A percentile compares a stretch with the other conserved stretches of the same genome.
Evolutionary conservation across 768 basidiomycete genomes (phyloP).

Genomic region (Leccinum barrowsii): DNA sequence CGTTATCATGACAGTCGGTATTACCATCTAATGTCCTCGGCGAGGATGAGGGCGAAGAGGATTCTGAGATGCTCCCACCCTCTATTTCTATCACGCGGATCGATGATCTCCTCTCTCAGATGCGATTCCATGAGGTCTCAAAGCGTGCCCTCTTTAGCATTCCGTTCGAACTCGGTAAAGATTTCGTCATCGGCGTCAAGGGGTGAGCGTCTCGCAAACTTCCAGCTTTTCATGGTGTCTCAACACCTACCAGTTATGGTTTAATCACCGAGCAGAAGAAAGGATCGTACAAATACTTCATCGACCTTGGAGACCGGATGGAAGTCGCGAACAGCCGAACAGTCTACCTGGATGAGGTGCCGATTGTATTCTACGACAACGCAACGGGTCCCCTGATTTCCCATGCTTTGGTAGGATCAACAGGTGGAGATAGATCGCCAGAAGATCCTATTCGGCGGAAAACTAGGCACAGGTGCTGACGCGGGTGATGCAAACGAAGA

Average conservation of each 20-base stretch:
- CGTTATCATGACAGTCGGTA: slow-evolving; percentile 45
- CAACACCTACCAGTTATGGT: slow-evolving; percentile 60
- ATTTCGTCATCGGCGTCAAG: slow-evolving; percentile 75
- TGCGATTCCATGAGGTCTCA: slow-evolving; percentile 77
- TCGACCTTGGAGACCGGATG: slow-evolving; percentile 72
- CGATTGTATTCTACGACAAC: not conserved
- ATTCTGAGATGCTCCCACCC: slow-evolving; percentile 54
- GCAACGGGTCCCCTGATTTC: slow-evolving; percentile 1
- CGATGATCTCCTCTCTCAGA: slow-evolving; percentile 73
- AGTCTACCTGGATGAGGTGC: slow-evolving; percentile 69
- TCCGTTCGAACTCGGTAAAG: slow-evolving; percentile 74
- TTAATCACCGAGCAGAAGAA: slow-evolving; percentile 87
- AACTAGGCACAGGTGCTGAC: slow-evolving; percentile 37
- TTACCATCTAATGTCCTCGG: slow-evolving; percentile 49
- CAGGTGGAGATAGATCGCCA: slow-evolving; percentile 27
- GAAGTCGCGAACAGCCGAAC: slow-evolving; percentile 72
- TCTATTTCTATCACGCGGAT: slow-evolving; percentile 76
- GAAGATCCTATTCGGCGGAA: slow-evolving; percentile 31
- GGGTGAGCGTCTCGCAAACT: slow-evolving; percentile 46
- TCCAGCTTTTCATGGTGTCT: not conserved
- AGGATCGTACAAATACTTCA: slow-evolving; percentile 78
- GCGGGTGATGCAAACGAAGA: slow-evolving; percentile 35
- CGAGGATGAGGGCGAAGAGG: slow-evolving; percentile 44
- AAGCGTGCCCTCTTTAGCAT: slow-evolving; percentile 83
- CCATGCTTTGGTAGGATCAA: slow-evolving; percentile 19